phyloP scores from a whole-genome alignment of 331 rosid genomes.

The Acacia pycnantha region DNA sequence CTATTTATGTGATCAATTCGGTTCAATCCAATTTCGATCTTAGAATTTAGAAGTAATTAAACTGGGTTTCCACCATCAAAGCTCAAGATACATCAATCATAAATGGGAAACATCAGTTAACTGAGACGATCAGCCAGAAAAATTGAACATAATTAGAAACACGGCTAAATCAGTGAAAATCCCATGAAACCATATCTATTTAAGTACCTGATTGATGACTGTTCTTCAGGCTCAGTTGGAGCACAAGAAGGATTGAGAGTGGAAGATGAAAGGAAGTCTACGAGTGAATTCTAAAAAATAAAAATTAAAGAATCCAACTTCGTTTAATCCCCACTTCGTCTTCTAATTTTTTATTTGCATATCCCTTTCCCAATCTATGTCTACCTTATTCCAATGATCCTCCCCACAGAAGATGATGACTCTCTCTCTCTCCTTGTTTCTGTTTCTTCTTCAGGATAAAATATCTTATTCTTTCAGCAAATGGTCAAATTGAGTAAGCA shows the following conservation, averaged over 20 bases:
- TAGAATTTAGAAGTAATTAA: slow-evolving; percentile 5
- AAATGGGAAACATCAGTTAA: slow-evolving; percentile 18
- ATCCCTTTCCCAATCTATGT: slow-evolving; percentile 28
- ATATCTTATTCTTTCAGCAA: slow-evolving; percentile 22
- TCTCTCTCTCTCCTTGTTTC: background rate
- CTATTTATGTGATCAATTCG: slow-evolving; percentile 15
- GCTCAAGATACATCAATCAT: slow-evolving; percentile 15
- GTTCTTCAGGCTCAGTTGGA: background rate
- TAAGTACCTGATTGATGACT: slow-evolving; percentile 37
- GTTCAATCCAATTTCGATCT: slow-evolving; percentile 16
- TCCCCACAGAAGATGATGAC: slow-evolving; percentile 24
- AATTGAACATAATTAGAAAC: background rate
- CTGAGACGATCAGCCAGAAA: background rate
- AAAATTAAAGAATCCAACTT: slow-evolving; percentile 28
- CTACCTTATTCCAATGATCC: slow-evolving; percentile 18
- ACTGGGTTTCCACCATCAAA: slow-evolving; percentile 28
- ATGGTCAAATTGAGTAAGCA: slow-evolving; percentile 26
- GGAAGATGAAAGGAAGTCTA: slow-evolving; percentile 16
- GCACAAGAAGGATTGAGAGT: slow-evolving; percentile 37
- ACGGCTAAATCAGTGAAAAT: slow-evolving; percentile 16
- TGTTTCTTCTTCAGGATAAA: slow-evolving; percentile 3
- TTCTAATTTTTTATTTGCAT: slow-evolving; percentile 18
- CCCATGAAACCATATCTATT: background rate
- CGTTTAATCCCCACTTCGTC: slow-evolving; percentile 35
- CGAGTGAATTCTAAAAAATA: background rate